Evolutionary conservation across 2,329 filamentous ascomycete species (phyloP).

Genomic region (Amphichorda felina): DNA sequence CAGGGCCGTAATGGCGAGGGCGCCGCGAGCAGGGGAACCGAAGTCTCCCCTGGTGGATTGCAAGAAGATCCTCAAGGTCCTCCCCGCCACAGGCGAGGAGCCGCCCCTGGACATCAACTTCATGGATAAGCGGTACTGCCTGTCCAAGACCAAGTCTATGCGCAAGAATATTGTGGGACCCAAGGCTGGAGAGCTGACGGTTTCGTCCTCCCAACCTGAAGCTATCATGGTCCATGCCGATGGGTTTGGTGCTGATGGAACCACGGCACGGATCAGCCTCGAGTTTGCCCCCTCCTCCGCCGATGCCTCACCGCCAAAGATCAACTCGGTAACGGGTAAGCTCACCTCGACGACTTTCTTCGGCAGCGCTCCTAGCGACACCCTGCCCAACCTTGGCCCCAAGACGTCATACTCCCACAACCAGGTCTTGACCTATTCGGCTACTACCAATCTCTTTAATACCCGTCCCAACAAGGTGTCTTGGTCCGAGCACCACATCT

Average conservation of each 20-base stretch:
- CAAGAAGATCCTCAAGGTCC: conserved; percentile 34
- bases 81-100: conserved; percentile 36
- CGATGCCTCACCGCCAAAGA: conserved; percentile 31
- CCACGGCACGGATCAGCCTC: conserved; percentile 31
- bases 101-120: conserved; percentile 36
- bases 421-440: conserved; percentile 33
- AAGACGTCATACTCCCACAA: conserved; percentile 25
- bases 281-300: conserved; percentile 31
- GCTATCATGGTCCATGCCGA: conserved; percentile 39
- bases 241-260: conserved; percentile 27
- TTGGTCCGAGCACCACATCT: conserved; percentile 27
- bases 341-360: conserved; percentile 40
- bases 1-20: conserved; percentile 29
- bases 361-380: conserved; percentile 29
- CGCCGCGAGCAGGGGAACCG: conserved; percentile 8
- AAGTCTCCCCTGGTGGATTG: conserved; percentile 25
- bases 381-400: conserved; percentile 38
- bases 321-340: conserved; percentile 37
- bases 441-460: conserved; percentile 27
- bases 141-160: conserved; percentile 38
- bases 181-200: conserved; percentile 37
- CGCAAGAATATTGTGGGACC: conserved; percentile 39
- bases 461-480: conserved; percentile 18
- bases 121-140: conserved; percentile 35
- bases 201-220: conserved; percentile 30